A percentile compares a stretch with the other conserved stretches of the same genome.
Evolutionary conservation across 2,329 filamentous ascomycete genomes (phyloP).

Genomic region (Pestalotiopsis sp.): DNA sequence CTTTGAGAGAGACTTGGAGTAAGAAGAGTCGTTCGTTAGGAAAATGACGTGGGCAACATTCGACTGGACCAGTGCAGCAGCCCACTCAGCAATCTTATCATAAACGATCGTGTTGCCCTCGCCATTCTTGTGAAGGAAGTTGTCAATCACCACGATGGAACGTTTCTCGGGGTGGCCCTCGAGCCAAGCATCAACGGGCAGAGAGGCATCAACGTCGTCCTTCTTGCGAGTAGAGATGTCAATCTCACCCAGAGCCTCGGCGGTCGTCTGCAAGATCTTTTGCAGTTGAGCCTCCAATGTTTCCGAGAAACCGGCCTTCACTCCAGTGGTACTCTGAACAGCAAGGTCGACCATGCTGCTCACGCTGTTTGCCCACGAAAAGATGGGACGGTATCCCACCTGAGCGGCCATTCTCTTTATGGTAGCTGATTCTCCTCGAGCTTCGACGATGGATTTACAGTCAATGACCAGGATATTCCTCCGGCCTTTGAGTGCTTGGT

Average conservation of each 20-base stretch:
- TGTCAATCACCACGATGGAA: conserved; percentile 87
- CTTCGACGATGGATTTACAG: conserved; percentile 91
- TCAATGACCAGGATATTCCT: conserved; percentile 84
- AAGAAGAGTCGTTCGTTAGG: conserved; percentile 86
- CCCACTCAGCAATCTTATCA: conserved; percentile 87
- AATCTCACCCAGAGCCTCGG: conserved; percentile 76
- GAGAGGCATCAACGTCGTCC: conserved; percentile 70
- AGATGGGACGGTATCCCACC: conserved; percentile 90
- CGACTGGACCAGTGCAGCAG: conserved; percentile 79
- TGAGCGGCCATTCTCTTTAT: conserved; percentile 80
- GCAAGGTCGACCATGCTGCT: conserved; percentile 92
- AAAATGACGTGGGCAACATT: conserved; percentile 96
- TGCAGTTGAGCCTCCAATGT: conserved; percentile 85
- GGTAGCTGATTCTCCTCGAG: conserved; percentile 82
- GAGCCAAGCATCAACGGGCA: conserved; percentile 84
- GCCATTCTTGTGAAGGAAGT: conserved; percentile 78
- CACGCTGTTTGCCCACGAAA: conserved; percentile 95
- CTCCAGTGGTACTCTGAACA: conserved; percentile 89
- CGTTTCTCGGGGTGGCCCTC: conserved; percentile 85
- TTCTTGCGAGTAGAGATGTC: conserved; percentile 72
- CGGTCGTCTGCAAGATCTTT: conserved; percentile 87
- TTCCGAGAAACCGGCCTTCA: conserved; percentile 93
- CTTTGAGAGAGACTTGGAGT: conserved; percentile 83
- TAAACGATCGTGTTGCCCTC: conserved; percentile 69
- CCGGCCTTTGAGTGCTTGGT: conserved; percentile 77